Base-by-base conservation (phyloP, 1,284 basidiomycete species). In the Apiotrichum mycotoxinovorans region DNA sequence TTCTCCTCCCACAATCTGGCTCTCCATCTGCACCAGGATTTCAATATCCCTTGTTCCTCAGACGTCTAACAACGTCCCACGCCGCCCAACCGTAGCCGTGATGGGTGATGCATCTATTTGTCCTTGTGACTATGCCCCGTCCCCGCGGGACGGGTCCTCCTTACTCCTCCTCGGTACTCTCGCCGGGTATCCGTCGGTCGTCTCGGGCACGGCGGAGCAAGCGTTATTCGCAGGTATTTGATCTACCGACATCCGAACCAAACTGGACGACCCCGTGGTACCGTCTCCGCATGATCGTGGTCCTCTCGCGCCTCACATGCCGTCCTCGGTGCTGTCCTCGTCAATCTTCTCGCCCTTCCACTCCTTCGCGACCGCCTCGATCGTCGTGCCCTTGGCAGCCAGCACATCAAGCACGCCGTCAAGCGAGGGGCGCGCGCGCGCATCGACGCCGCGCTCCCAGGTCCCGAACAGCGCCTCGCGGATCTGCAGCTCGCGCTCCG, bases 401-500 rank as follows among this genome's bases (percentile, higher is more conserved):
- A 70, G 37, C 45, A 65, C 67, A 42, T 76, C 74, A 18, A 69
- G 35, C 12, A 74, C 62, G 40, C 71, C 73, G 11, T 73, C 72
- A 30, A 73, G 66, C 14, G 60, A 62, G 2, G 73, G 72, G 34
- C 63, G 54, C 0, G 60, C 48, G 8, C n/a, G 23, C 14, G 51
- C 58, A 33, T 65, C 60, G 54, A 61, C 57, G 3, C 63, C 62
- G 18, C 68, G 66, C 61, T 71, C 69, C 67, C 65, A 71, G 1
- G 66, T 72, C 0, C 74, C 74, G 57, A 69, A 73, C 44, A 76
- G 35, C 0, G 73, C 70, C 60, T 76, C 72, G 56, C 63, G 65
- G 27, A 74, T 68, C 42, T 49, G 38, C 35, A 65, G 38, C 48
- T 76, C 70, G 53, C 74, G 63, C 45, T 72, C 70, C 2, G 61